These are phyloP conservation scores for Coemansia erecta DNA, from an alignment of 192 early-diverging fungal genomes.

Conservation along the genomic window DNA sequence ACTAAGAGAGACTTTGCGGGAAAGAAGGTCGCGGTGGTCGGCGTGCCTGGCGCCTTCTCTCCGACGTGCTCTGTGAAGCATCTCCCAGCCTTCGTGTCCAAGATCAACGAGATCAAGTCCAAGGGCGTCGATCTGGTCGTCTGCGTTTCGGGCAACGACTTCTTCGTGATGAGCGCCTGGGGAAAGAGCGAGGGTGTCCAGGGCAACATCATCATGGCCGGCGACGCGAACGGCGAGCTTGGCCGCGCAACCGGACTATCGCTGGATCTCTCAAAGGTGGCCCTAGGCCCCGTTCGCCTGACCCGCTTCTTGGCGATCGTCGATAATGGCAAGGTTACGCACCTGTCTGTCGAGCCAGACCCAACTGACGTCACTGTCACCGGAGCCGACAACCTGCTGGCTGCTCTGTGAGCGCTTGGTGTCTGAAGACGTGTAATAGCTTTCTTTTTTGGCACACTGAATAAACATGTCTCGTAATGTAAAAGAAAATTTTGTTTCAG, in stretches of 20 bases:
- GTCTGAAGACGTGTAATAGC: neutral
- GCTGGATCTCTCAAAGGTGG: slow-evolving; percentile 58
- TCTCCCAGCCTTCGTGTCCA: slow-evolving; percentile 27
- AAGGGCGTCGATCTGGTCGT: slow-evolving; percentile 47
- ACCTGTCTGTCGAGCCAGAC: slow-evolving; percentile 62
- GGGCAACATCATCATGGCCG: slow-evolving; percentile 59
- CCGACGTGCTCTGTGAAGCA: slow-evolving; percentile 44
- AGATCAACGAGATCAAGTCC: slow-evolving; percentile 29
- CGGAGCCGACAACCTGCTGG: slow-evolving; percentile 56
- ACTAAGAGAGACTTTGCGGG: slow-evolving; percentile 47
- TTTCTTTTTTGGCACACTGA: neutral
- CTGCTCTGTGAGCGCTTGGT: slow-evolving; percentile 45
- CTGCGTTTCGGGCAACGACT: slow-evolving; percentile 48
- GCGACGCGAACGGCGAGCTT: slow-evolving; percentile 71
- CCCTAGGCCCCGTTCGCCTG: slow-evolving; percentile 63
- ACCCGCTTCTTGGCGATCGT: slow-evolving; percentile 68
- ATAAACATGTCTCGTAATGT: too few species aligned
- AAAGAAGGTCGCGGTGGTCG: slow-evolving; percentile 43
- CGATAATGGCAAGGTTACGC: slow-evolving; percentile 66
- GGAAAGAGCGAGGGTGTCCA: slow-evolving; percentile 37
- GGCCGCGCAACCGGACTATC: slow-evolving; percentile 64
- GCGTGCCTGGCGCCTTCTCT: slow-evolving; percentile 40
- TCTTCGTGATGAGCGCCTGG: slow-evolving; percentile 59
- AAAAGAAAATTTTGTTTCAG: too few species aligned
- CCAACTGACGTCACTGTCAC: slow-evolving; percentile 55